Base-by-base conservation (phyloP, 1,284 basidiomycete genomes). In the Malassezia caprae region DNA sequence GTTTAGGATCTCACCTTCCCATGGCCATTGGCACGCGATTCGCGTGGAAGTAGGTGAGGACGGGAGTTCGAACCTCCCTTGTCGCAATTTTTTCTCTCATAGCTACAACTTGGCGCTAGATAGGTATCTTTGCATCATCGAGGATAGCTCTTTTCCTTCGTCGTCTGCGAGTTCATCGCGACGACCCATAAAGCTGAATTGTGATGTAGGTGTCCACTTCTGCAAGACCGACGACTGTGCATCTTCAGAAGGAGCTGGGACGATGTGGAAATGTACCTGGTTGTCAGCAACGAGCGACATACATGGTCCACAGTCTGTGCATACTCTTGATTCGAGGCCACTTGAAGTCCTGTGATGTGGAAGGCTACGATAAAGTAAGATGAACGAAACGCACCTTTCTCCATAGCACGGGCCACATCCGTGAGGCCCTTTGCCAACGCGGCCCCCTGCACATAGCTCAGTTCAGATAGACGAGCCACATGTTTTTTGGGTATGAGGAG, bases 1-100 rank as follows among this genome's bases (percentile, higher is more conserved):
- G 55, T 57, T 52, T 57, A 57, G 55, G 55, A 57, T 57, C 55
- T 57, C 55, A 57, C 55, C 55, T 57, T 57, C 55, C 55, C 55
- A 57, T 57, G 19, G 26, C 10, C 30, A 10, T 10, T 57, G 55
- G 55, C 55, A 39, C 44, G 43, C 43, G 54, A 27, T 24, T 15
- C 35, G 54, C 32, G 37, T 45, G 55, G 55, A 48, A 52, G 24
- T 41, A 57, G 55, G 55, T 57, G 55, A 57, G 55, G 55, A 52
- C 55, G 50, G 41, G 55, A 52, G 55, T 57, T 57, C 55, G 55
- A 57, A 57, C 55, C 55, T 52, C 55, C 41, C 50, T 57, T 32
- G 55, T 57, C 55, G 55, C 55, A 57, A 10, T 15, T 48, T 57
- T 56, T 51, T 51, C 7, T 13, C n/a, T n/a, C 30, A 15, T 11